Base-by-base conservation (phyloP, 2,329 filamentous ascomycete species). In the Diaporthe capsici region DNA sequence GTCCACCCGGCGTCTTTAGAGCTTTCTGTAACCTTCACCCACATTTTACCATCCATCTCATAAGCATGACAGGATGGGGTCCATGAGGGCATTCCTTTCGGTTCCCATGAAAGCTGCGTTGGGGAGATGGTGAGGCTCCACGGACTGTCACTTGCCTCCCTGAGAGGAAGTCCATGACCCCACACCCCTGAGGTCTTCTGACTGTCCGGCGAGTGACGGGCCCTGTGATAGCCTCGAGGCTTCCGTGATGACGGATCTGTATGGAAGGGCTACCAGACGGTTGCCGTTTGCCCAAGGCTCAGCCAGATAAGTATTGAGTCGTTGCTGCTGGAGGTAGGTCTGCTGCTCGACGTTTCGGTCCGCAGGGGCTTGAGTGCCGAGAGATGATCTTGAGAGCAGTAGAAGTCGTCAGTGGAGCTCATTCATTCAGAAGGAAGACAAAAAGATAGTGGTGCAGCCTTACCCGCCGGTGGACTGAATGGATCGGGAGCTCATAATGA, bases 241-340 rank as follows among this genome's bases (percentile, higher is more conserved):
- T 49, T 60, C 53, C 2, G 55, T 61, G 15, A 13, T 4, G 17
- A 51, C 4, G 51, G n/a, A 28, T 9, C 4, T 13, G n/a, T 61
- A 39, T 6, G 70, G 34, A 9, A 72, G 44, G 4, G 37, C 13
- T 3, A 61, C 70, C 31, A 72, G 44, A 39, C 55, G 55, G 15
- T 72, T 72, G 2, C 70, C 57, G 15, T n/a, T 39, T 13, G 9
- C 10, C 70, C 44, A 60, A 31, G 70, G 70, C 44, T 72, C 70
- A n/a, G 22, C 13, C 25, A 61, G 9, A 6, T 22, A 72, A 7
- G 55, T 4, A 28, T 31, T 42, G 44, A 72, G 57, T 13, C 70
- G 70, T 39, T 53, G 70, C 47, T 72, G 55, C 34, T 61, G 70
- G 42, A 72, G 70, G 57, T 51, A 28, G 39, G 20, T 20, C 10